Base-by-base conservation (phyloP, 768 basidiomycete genomes). In the Suillus weaverae region DNA sequence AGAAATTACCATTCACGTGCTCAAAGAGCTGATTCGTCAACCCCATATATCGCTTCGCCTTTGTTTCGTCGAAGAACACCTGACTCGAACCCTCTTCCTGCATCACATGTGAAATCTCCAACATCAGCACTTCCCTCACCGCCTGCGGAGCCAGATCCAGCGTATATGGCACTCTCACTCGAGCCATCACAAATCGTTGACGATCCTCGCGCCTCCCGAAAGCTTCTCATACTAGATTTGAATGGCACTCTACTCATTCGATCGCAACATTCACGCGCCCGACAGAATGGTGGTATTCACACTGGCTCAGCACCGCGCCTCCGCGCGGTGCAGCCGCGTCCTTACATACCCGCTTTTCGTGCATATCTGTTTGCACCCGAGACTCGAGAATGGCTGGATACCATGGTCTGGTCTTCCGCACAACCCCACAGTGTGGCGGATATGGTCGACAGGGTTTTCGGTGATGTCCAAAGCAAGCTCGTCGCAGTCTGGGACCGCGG, bases 401-500 rank as follows among this genome's bases (percentile, higher is more conserved):
- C 89, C 5, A 94, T 94, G 90, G 84, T 95, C 5, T 95, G 93
- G 93, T 91, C 89, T 71, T 91, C 89, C 3, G 93, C 93, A 5
- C 91, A 93, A 71, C 91, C 92, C 2, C 88, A 88, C 59, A 92
- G 85, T 71, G 92, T 93, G 10, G 74, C 77, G 0, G 87, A 89
- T 68, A 94, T 95, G 93, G 89, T 91, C 0, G 73, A 83, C 26
- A 80, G 79, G 41, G 81, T 83, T 39, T 92, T 94, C 71, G 85
- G 81, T 13, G 70, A 76, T 5, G 61, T 74, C 0, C 71, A 75
- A 33, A 76, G 77, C 60, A 70, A 73, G 20, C 76, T 93, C 5
- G 74, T 85, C 18, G 90, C 87, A 0, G 80, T 93, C 0, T 95
- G 93, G 93, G 90, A 91, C 18, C 80, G 94, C 57, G 91, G 91